phyloP scores from a whole-genome alignment of 495 filamentous ascomycete genomes.

The Penicillium subrubescens region DNA sequence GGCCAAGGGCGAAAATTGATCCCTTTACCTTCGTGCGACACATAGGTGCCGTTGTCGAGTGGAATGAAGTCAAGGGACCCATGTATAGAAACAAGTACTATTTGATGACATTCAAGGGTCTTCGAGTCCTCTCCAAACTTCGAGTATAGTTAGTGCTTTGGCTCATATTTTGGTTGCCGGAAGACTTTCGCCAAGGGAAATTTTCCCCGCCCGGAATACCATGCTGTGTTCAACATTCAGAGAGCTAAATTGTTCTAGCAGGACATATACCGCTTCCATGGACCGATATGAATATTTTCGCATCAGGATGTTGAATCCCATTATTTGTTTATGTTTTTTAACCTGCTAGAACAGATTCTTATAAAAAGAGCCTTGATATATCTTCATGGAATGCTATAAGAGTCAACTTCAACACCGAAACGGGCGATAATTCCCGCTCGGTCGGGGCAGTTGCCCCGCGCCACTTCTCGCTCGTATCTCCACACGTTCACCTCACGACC shows the following conservation, averaged over 20 bases:
- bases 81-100: not conserved
- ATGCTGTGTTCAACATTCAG: not conserved
- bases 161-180: not conserved
- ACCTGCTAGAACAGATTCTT: too few relatives aligned
- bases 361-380: too few relatives aligned
- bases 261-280: not conserved
- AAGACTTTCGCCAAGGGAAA: not conserved
- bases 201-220: not conserved
- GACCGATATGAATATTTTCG: too few relatives aligned
- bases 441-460: conserved; percentile 7
- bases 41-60: not conserved
- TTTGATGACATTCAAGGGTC: not conserved
- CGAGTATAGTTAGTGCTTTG: too few relatives aligned
- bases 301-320: not conserved
- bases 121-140: too few relatives aligned
- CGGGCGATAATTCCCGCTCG: conserved; percentile 24
- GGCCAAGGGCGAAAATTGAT: conserved; percentile 23
- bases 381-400: too few relatives aligned
- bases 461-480: not conserved
- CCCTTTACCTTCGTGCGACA: not conserved
- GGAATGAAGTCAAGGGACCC: not conserved
- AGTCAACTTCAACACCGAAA: not conserved
- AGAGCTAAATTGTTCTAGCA: not conserved
- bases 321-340: too few relatives aligned
- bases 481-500: not conserved